Base-by-base conservation (phyloP, 2,329 filamentous ascomycete species). In the Karstenula rhodostoma region DNA sequence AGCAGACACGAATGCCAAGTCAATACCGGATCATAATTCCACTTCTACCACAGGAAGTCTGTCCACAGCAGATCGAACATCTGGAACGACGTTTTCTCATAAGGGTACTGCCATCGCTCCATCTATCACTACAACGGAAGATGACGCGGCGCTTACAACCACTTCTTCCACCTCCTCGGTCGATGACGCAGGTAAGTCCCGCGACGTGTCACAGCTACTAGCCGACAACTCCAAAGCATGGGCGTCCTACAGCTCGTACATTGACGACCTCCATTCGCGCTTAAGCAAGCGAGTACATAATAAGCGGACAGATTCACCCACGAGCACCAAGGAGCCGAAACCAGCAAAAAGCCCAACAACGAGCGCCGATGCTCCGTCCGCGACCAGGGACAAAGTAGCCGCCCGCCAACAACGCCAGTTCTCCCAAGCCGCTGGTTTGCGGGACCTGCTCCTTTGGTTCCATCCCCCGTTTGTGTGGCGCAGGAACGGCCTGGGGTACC, bases 391-490 rank as follows among this genome's bases (percentile, higher is more conserved):
- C 15, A 9, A 33, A 23, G n/a, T 43, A 44, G n/a, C 37, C 5
- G n/a, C 15, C 2, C 51, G 35, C 10, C 51, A 42, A 25, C 37
- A 44, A 27, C 3, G 15, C 4, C 23, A 35, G 3, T n/a, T 6
- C 5, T 47, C 52, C 22, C 49, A 52, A 15, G 49, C 49, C 29
- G 52, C 42, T 23, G 40, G 29, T 4, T 22, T 35, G 22, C 27
- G 40, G 2, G 43, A 23, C 10, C 32, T 19, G 22, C 13, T 51
- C 15, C 25, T 12, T 9, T 55, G 57, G 57, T 27, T 49, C 27
- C 57, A 23, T 3, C 12, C 33, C n/a, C 57, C 50, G 13, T 50
- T 55, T 27, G 29, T 42, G 2, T 59, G 57, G 57, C 40, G 29
- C 13, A 58, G 47, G 27, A 57, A 33, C 19, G 13, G 25, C 8